Percentiles rank a stretch among this genome's conserved stretches.
These are phyloP conservation scores for Mucor lusitanicus DNA, from an alignment of 371 early-diverging fungal species.

Conservation along the genomic window DNA sequence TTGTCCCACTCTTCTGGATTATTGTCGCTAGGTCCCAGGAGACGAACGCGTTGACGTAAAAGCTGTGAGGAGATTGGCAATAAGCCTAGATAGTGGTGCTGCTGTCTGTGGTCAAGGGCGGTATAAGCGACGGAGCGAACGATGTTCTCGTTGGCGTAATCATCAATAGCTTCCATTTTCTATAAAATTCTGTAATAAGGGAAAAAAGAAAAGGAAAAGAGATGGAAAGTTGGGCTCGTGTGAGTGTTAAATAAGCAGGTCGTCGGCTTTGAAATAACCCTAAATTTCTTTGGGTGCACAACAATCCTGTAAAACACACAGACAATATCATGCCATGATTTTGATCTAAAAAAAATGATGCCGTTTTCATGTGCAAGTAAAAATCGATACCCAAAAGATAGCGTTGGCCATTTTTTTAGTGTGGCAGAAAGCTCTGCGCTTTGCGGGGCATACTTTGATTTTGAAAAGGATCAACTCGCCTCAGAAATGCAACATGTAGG, in stretches of 20 bases:
- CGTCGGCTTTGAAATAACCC: neutral
- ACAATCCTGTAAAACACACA: constrained; percentile 1
- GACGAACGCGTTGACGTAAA: constrained; percentile 36
- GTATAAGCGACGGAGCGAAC: constrained; percentile 49
- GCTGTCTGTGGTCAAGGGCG: constrained; percentile 40
- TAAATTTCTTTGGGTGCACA: neutral
- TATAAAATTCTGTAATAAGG: neutral
- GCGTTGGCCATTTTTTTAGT: neutral
- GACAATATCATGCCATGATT: neutral
- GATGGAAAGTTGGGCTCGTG: neutral
- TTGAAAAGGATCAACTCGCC: neutral
- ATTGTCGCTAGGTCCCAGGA: neutral
- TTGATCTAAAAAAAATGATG: neutral
- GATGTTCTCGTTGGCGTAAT: constrained; percentile 51
- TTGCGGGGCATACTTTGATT: no score
- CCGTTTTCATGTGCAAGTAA: neutral
- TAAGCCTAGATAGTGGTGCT: constrained; percentile 29
- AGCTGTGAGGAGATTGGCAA: constrained; percentile 37
- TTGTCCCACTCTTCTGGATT: constrained; percentile 30
- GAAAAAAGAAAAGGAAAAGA: constrained; percentile 13
- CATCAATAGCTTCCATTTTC: constrained; percentile 55
- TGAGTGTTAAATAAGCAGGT: neutral
- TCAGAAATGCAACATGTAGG: neutral
- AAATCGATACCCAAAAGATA: neutral
- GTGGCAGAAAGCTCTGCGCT: neutral